Base-by-base conservation (phyloP, 1,284 basidiomycete species). In the Heterobasidion occidentale region DNA sequence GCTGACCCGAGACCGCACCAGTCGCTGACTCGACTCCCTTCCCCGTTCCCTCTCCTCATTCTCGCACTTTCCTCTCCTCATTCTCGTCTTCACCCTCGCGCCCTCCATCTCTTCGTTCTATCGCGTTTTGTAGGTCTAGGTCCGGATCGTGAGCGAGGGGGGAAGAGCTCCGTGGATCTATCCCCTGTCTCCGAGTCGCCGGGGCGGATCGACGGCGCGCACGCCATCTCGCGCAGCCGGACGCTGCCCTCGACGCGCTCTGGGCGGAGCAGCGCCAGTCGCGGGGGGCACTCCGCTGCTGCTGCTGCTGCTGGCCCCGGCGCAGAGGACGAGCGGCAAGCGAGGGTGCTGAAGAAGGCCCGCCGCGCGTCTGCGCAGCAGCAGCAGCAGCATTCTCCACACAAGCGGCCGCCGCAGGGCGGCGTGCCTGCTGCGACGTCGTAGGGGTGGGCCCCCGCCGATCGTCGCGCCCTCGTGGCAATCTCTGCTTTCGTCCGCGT, bases 331-430 rank as follows among this genome's bases (percentile, higher is more conserved):
- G 56, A 27, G 46, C 46, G 35, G 27, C 35, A 52, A 27, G 15
- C 38, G 36, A n/a, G 19, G 45, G 46, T 61, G 34, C 38, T 59
- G 27, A 56, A 52, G 36, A 59, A 62, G 51, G 42, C 51, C 42
- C 53, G 61, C 9, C 56, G 60, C 20, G 47, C 47, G 52, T 59
- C 54, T 9, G 60, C 44, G 45, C 60, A 61, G 51, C 60, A 56
- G 20, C 15, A 15, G 47, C 47, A 12, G 47, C 12, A 27, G 27
- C 27, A 27, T 6, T 27, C 27, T 27, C 27, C 27, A 27, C 27
- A 11, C 38, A 42, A 42, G 38, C 38, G 38, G 38, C 11, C 38
- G 38, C 38, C 38, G 7, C 38, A 42, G 12, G n/a, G n/a, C n/a
- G 38, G 38, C 7, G 27, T 27, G 44, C 46, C 46, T 33, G 46